A percentile compares a stretch with the other conserved stretches of the same genome.
Conservation (phyloP, 1,139 yeast species). For the Yarrowia galli region DNA sequence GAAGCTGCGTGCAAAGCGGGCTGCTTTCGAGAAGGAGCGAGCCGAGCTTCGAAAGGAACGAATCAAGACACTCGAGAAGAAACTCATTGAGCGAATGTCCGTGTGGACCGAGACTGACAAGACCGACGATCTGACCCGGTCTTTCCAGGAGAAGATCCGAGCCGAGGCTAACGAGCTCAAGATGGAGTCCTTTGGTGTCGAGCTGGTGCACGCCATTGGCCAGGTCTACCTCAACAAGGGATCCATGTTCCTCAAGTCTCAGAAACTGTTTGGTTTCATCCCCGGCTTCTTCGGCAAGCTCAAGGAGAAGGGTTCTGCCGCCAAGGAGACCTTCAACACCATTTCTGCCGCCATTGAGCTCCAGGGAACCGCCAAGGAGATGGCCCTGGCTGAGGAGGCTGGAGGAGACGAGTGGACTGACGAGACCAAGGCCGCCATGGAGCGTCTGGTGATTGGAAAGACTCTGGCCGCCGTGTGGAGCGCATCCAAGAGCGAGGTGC, state of each 20-base stretch:
- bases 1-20: conserved; percentile 53
- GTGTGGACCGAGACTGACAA: conserved; percentile 86
- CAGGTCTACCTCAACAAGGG: conserved; percentile 75
- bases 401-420: conserved; percentile 70
- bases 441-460: conserved; percentile 84
- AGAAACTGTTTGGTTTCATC: conserved; percentile 72
- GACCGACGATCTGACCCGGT: conserved; percentile 67
- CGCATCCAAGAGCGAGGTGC: conserved; percentile 89
- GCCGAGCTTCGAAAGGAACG: conserved; percentile 82
- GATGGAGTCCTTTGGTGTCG: conserved; percentile 93
- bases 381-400: conserved; percentile 57
- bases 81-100: conserved; percentile 69
- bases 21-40: conserved; percentile 48
- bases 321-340: conserved; percentile 86
- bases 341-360: conserved; percentile 90
- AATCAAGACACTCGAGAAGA: conserved; percentile 67
- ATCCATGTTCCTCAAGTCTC: conserved; percentile 65
- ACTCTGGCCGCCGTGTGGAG: conserved; percentile 96
- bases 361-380: conserved; percentile 81
- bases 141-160: conserved; percentile 73
- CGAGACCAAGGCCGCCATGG: conserved; percentile 86
- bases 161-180: conserved; percentile 88
- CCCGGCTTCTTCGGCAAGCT: conserved; percentile 85
- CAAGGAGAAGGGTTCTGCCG: conserved; percentile 85
- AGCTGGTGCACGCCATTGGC: conserved; percentile 87